A percentile compares a stretch with the other conserved stretches of the same genome.
These are phyloP conservation scores for Arachis monticola DNA, from an alignment of 331 rosid species.

Conservation along the genomic window DNA sequence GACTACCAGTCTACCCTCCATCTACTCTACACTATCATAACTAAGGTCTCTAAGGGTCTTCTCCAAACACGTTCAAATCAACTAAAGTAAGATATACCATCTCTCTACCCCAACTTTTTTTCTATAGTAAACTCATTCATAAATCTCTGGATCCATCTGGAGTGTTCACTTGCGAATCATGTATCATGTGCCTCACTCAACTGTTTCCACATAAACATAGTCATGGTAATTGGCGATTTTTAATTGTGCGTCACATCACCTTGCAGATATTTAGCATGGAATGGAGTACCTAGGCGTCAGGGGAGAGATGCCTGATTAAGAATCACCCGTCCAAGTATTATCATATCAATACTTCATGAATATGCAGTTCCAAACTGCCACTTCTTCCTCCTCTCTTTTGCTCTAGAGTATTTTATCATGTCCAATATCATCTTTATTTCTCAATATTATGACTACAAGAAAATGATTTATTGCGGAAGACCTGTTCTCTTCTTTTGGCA, in stretches of 20 bases:
- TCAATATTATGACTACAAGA: not conserved
- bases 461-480: not conserved
- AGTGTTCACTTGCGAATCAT: not conserved
- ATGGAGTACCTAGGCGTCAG: not conserved
- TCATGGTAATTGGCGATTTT: not conserved
- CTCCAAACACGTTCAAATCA: too few species aligned
- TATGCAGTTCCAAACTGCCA: constrained; percentile 3
- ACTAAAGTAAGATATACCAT: too few species aligned
- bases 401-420: not conserved
- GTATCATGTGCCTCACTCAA: not conserved
- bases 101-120: too few species aligned
- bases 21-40: too few species aligned
- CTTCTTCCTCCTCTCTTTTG: constrained; percentile 10
- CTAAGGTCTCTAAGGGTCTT: too few species aligned
- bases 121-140: too few species aligned
- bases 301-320: not conserved
- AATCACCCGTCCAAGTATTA: not conserved
- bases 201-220: not conserved
- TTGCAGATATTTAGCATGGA: not conserved
- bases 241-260: not conserved
- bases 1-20: too few species aligned
- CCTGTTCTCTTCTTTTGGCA: constrained; percentile 22
- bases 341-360: constrained; percentile 11
- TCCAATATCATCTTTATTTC: constrained; percentile 15
- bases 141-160: too few species aligned